phyloP scores from a whole-genome alignment of 331 rosid genomes.

The Quercus tomentella region DNA sequence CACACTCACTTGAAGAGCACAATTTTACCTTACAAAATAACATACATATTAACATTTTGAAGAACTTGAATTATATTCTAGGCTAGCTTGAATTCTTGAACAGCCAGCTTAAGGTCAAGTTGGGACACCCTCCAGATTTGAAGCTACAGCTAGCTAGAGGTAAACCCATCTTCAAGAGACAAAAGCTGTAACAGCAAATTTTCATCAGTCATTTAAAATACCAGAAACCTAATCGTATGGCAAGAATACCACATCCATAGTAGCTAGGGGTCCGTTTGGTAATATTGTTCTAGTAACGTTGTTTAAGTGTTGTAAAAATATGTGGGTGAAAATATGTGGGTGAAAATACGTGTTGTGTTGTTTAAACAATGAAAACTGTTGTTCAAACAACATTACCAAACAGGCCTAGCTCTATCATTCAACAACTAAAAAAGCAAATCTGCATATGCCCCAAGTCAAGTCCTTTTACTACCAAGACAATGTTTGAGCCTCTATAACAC shows the following conservation, averaged over 20 bases:
- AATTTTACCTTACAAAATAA: background rate
- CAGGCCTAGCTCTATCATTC: background rate
- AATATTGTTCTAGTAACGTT: no score
- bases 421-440: conserved; percentile 46
- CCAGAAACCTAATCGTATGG: background rate
- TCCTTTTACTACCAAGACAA: conserved; percentile 52
- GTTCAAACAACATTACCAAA: no score
- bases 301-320: no score
- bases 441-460: conserved; percentile 67
- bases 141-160: background rate
- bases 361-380: no score
- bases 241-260: background rate
- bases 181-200: background rate
- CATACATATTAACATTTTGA: background rate
- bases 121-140: background rate
- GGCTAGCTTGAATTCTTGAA: background rate
- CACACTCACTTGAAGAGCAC: background rate
- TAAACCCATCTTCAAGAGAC: background rate
- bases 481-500: conserved; percentile 72
- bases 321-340: no score
- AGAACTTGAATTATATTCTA: background rate
- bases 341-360: no score
- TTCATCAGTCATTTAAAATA: no score
- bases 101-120: background rate
- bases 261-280: background rate